Base-by-base conservation (phyloP, 805 yeast species). In the Monosporozyma aquatica region DNA sequence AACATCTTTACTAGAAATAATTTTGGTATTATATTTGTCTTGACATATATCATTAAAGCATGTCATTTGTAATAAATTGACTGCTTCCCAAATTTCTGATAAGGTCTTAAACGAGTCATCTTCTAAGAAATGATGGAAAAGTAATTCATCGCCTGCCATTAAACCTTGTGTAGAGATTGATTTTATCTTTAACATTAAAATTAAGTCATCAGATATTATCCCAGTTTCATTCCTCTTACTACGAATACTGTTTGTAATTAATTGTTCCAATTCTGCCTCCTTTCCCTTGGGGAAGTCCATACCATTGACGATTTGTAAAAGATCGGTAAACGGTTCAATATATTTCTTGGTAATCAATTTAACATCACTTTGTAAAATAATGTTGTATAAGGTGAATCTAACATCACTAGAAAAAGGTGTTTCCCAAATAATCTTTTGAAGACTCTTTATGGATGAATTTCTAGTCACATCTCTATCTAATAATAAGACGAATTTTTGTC, bases 261-360 rank as follows among this genome's bases (percentile, higher is more conserved):
- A 28, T 44, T 51, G 43, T 34, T 52, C 53, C 36, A 56, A 57
- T 48, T 65, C 68, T 2, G 43, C 43, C 27, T 54, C 50, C 42
- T 63, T 62, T 13, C 54, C 52, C 4, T 47, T 42, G 3, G 68
- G 65, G 36, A 63, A 55, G 14, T 56, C 55, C 48, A 62, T 59
- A 27, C 49, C 45, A 8, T 53, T 38, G 9, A 59, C 41, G 39
- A 68, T 63, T 15, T 58, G 43, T 29, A 53, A 56, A 11, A 65
- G 41, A 33, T 69, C 70, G 34, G 65, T 65, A 48, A 60, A 69
- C 14, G 67, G 57, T 38, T 75, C 66, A 22, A 69, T 49, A 42
- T 48, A 55, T 39, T 43, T 51, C 37, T 32, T 43, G 49, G 60
- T 47, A 5, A 58, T 50, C n/a, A 53, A 40, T 21, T 47, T 47